A percentile compares a stretch with the other conserved stretches of the same genome.
Evolutionary conservation across 768 basidiomycete species (phyloP).

Genomic region (Collybia nuda): DNA sequence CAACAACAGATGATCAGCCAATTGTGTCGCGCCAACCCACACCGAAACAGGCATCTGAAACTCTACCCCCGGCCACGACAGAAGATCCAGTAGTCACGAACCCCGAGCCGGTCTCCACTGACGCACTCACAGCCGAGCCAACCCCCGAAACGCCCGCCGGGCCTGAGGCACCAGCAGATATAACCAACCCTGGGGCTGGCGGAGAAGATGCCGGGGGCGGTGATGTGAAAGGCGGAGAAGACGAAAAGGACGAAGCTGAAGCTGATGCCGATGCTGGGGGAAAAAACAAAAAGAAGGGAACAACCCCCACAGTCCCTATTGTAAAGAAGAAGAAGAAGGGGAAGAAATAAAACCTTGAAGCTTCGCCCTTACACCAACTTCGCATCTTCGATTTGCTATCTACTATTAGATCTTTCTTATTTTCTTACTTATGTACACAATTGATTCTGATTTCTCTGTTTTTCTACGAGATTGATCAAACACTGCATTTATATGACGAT

Average conservation of each 20-base stretch:
- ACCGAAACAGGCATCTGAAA: not conserved
- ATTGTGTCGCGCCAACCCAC: not conserved
- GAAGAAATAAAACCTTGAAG: constrained; percentile 18
- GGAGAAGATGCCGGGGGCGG: constrained; percentile 10
- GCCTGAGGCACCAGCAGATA: constrained; percentile 9
- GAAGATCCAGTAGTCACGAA: not conserved
- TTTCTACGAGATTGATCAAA: not conserved
- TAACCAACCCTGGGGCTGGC: constrained; percentile 10
- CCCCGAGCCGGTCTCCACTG: not conserved
- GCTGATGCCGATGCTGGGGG: constrained; percentile 16
- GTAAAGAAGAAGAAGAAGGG: constrained; percentile 17
- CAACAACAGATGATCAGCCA: not conserved
- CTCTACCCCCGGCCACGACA: not conserved
- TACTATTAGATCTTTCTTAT: not conserved
- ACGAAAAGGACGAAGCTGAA: constrained; percentile 10
- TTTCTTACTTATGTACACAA: not conserved
- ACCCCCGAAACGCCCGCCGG: not conserved
- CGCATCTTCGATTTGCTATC: not conserved
- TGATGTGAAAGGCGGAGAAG: constrained; percentile 10
- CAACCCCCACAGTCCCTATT: too few relatives aligned
- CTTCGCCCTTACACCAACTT: too few relatives aligned
- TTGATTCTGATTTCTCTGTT: not conserved
- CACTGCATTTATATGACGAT: too few relatives aligned
- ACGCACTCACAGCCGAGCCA: not conserved
- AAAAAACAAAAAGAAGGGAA: constrained; percentile 15